Conservation (phyloP, 169 alveolate genomes). For the Babesia sp. region DNA sequence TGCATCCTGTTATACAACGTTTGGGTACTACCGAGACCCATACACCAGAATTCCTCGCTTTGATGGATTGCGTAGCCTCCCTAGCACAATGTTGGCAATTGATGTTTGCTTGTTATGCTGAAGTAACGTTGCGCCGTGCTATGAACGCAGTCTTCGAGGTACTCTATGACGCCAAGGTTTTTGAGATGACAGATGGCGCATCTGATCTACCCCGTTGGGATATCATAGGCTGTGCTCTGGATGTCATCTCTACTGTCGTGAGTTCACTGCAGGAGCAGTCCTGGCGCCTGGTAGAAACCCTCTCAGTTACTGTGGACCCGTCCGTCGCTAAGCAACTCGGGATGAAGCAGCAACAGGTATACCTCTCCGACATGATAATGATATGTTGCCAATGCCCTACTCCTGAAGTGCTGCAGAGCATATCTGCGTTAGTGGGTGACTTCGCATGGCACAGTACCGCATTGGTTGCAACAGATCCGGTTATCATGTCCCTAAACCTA, state of each 20-base stretch:
- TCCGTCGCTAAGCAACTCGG: neutral
- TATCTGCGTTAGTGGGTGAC: conserved; percentile 59
- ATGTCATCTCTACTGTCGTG: conserved; percentile 29
- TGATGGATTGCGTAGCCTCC: conserved; percentile 52
- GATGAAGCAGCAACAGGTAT: neutral
- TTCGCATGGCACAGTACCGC: conserved; percentile 28
- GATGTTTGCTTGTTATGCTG: conserved; percentile 20
- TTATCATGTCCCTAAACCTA: conserved; percentile 2
- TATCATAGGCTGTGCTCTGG: conserved; percentile 30
- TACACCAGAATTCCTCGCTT: conserved; percentile 34
- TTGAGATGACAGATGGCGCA: conserved; percentile 20
- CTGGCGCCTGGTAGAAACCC: neutral
- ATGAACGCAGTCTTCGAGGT: conserved; percentile 43
- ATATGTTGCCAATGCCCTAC: conserved; percentile 29
- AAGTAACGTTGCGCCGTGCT: conserved; percentile 8
- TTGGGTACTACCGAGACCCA: conserved; percentile 34
- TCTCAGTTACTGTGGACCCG: conserved; percentile 8
- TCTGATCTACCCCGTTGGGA: conserved; percentile 37
- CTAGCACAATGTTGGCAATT: conserved; percentile 22
- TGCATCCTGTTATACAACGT: conserved; percentile 28
- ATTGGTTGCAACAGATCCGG: conserved; percentile 22
- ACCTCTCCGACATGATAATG: conserved; percentile 21
- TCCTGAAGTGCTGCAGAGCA: conserved; percentile 31
- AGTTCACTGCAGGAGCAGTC: conserved; percentile 3
- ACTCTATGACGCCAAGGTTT: conserved; percentile 10